These are phyloP conservation scores for Niebla homalea DNA, from an alignment of 495 filamentous ascomycete genomes.

Conservation along the genomic window DNA sequence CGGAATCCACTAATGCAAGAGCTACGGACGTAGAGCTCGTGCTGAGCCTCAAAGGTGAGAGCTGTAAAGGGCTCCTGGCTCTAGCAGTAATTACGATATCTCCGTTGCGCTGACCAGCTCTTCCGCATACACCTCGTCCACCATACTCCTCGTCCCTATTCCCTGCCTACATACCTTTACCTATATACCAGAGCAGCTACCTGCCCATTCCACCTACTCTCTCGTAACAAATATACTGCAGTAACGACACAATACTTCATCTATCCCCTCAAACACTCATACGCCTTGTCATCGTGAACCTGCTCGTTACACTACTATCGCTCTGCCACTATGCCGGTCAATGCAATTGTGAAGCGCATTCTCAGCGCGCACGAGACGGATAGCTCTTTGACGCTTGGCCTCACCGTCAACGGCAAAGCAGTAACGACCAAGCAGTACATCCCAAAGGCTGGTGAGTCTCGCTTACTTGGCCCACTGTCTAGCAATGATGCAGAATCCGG, in stretches of 20 bases:
- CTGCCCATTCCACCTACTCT: no score
- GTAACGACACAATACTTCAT: neutral
- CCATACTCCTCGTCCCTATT: no score
- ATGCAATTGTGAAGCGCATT: conserved; percentile 1
- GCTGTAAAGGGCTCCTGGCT: no score
- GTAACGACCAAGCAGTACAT: conserved; percentile 14
- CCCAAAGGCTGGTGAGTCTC: conserved; percentile 19
- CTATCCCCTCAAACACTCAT: neutral
- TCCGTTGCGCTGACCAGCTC: no score
- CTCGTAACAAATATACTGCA: neutral
- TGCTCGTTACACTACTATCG: neutral
- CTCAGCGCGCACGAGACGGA: neutral
- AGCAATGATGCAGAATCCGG: neutral
- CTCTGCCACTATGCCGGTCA: conserved; percentile 1
- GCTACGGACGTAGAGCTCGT: no score
- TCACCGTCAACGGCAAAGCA: conserved; percentile 1
- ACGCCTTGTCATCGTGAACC: neutral
- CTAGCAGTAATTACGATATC: no score
- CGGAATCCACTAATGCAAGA: no score
- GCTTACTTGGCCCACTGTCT: neutral
- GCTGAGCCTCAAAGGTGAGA: no score
- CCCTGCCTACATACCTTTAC: no score
- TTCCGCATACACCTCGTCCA: no score
- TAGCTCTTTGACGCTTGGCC: conserved; percentile 4
- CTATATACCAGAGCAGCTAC: no score